Evolutionary conservation across 331 rosid genomes (phyloP), one percentile per base, ranked within the genome.

Genomic region (Quercus lobata): DNA sequence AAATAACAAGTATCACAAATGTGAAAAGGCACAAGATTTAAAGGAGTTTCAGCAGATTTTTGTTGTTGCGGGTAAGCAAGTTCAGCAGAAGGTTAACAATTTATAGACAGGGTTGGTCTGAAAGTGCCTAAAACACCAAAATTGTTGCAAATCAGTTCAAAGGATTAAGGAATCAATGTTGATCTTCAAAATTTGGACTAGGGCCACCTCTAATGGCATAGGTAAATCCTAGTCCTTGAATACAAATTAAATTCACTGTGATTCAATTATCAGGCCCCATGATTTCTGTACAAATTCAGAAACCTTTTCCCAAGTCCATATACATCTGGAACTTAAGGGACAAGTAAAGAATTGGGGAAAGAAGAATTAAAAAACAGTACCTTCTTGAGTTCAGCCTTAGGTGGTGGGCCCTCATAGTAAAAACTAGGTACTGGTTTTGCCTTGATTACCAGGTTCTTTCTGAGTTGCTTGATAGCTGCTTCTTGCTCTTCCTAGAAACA

Each of bases 381-480:
- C 98, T 93, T 96, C 91, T 92, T 96, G 68, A 84, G 92, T 80
- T 87, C 97, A 56, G 60, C 34, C 92, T 84, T 96, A 21, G 97
- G 97, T 63, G 99, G 97, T 75, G 98, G 97, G 2, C 84, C 89
- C 82, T 96, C 95, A 37, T 96, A 93, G 82, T 93, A 93, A 90
- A 96, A 96, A 85, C 82, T 93, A 60, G 99, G 99, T 4, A 96
- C 97, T 32, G 99, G 98, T 7, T 93, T 96, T 75, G 99, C 99
- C 86, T 89, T 96, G 77, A 96, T 81, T 80, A 96, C 92, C 90
- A 96, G 85, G 79, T 74, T 83, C 90, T 84, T 96, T 85, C 99
- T 88, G 81, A 96, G 69, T 84, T 85, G 89, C 88, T 89, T 93
- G 87, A 96, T 25, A 56, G 98, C 93, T 78, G 97, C 97, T 57